Percentiles rank a stretch among this genome's conserved stretches.
These are phyloP conservation scores for Solanum hybrid DNA, from an alignment of 305 asterid species.

Conservation along the genomic window DNA sequence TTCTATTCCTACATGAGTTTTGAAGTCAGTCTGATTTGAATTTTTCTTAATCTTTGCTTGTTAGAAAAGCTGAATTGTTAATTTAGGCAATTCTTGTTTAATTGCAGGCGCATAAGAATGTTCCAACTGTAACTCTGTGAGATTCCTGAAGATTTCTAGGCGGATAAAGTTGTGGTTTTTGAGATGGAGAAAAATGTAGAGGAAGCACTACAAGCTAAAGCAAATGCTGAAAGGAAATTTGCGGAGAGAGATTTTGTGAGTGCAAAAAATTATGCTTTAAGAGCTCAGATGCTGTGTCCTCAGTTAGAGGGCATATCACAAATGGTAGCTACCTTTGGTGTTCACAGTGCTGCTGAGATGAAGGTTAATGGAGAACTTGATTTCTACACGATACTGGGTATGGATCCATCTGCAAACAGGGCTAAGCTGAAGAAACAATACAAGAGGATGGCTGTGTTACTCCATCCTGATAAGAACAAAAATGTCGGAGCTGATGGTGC, in stretches of 20 bases:
- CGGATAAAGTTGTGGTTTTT: slow-evolving; percentile 2
- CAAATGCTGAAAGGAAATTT: slow-evolving; percentile 76
- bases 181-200: slow-evolving; percentile 59
- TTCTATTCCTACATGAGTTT: neutral
- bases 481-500: slow-evolving; percentile 19
- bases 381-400: slow-evolving; percentile 72
- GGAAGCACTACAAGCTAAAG: slow-evolving; percentile 69
- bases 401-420: slow-evolving; percentile 30
- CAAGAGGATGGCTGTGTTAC: slow-evolving; percentile 21
- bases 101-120: neutral
- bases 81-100: neutral
- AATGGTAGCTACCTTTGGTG: slow-evolving; percentile 85
- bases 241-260: slow-evolving; percentile 50
- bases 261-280: slow-evolving; percentile 62
- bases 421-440: slow-evolving; percentile 21
- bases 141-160: neutral
- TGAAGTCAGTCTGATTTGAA: neutral
- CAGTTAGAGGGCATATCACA: slow-evolving; percentile 77
- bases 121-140: neutral
- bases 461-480: slow-evolving; percentile 24
- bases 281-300: slow-evolving; percentile 82
- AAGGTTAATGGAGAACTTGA: slow-evolving; percentile 73
- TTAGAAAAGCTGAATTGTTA: neutral
- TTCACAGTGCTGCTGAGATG: slow-evolving; percentile 65
- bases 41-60: neutral